These are phyloP conservation scores for Hypoxylon sp. DNA, from an alignment of 2,329 filamentous ascomycete species.

Conservation along the genomic window DNA sequence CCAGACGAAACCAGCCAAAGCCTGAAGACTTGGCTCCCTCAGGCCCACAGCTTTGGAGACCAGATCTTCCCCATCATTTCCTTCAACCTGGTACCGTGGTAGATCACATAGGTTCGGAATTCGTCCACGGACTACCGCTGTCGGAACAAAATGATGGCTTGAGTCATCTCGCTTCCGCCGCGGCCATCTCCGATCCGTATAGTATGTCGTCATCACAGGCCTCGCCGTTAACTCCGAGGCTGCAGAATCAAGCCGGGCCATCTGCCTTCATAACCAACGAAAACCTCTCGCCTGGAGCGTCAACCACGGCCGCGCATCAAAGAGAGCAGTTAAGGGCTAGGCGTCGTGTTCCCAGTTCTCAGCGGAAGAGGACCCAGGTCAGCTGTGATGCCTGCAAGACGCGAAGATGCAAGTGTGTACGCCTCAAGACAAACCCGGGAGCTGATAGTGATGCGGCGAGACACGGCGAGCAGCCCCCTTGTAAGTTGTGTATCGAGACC, in stretches of 20 bases:
- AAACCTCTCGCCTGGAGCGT: background rate
- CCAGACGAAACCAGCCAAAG: constrained; percentile 10
- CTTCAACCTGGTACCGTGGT: constrained; percentile 14
- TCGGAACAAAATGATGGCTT: constrained; percentile 22
- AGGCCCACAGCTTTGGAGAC: constrained; percentile 31
- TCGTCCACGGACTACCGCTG: constrained; percentile 13
- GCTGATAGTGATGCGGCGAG: constrained; percentile 29
- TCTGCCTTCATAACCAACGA: constrained; percentile 42
- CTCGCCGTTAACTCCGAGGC: constrained; percentile 3
- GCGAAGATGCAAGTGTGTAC: constrained; percentile 55
- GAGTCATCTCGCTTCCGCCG: constrained; percentile 38
- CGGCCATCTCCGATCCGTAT: constrained; percentile 35
- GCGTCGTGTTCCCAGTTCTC: constrained; percentile 55
- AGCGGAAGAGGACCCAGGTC: constrained; percentile 55
- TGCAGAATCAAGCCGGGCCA: constrained; percentile 23
- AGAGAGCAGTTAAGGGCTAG: constrained; percentile 48
- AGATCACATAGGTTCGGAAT: background rate
- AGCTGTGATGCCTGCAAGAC: constrained; percentile 58
- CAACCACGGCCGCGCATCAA: constrained; percentile 31
- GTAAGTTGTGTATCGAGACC: constrained; percentile 58
- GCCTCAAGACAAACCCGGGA: constrained; percentile 36
- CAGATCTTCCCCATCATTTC: constrained; percentile 42
- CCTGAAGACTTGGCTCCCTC: background rate
- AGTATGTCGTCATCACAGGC: constrained; percentile 6
- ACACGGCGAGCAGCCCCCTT: constrained; percentile 51